phyloP scores from a whole-genome alignment of 2,329 filamentous ascomycete species.

The Lasiodiplodia sp. region DNA sequence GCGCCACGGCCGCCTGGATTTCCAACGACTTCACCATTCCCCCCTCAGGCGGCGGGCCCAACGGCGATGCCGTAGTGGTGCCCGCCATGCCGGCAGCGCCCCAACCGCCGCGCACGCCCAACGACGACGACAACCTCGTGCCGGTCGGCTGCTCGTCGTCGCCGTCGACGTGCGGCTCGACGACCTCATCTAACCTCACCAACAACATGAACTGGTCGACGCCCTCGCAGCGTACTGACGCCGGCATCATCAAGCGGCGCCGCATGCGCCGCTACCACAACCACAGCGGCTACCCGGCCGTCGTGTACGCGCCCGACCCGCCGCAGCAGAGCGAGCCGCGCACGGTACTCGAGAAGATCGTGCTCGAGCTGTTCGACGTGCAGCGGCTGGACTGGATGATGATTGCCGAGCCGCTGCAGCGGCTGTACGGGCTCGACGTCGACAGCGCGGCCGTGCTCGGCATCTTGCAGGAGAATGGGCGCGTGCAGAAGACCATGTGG shows the following conservation, averaged over 20 bases:
- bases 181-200: constrained; percentile 35
- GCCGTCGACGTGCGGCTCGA: constrained; percentile 38
- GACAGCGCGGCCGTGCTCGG: constrained; percentile 45
- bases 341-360: constrained; percentile 41
- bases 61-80: constrained; percentile 38
- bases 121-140: constrained; percentile 18
- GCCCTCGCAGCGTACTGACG: constrained; percentile 24
- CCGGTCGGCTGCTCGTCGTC: constrained; percentile 24
- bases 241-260: constrained; percentile 31
- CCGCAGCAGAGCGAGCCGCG: neutral
- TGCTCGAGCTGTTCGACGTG: constrained; percentile 47
- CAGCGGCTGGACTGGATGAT: constrained; percentile 46
- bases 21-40: constrained; percentile 23
- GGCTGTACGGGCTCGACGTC: constrained; percentile 44
- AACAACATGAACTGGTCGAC: constrained; percentile 23
- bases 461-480: constrained; percentile 46
- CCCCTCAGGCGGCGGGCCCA: constrained; percentile 29
- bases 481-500: constrained; percentile 41
- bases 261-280: constrained; percentile 22
- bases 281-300: neutral
- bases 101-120: constrained; percentile 25
- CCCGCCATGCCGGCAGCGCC: constrained; percentile 34
- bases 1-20: constrained; percentile 20
- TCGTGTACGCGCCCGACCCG: constrained; percentile 3
- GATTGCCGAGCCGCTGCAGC: constrained; percentile 45